A percentile compares a stretch with the other conserved stretches of the same genome.
Conservation (phyloP, 108 stramenopile species). For the Discostella stelligeroides region DNA sequence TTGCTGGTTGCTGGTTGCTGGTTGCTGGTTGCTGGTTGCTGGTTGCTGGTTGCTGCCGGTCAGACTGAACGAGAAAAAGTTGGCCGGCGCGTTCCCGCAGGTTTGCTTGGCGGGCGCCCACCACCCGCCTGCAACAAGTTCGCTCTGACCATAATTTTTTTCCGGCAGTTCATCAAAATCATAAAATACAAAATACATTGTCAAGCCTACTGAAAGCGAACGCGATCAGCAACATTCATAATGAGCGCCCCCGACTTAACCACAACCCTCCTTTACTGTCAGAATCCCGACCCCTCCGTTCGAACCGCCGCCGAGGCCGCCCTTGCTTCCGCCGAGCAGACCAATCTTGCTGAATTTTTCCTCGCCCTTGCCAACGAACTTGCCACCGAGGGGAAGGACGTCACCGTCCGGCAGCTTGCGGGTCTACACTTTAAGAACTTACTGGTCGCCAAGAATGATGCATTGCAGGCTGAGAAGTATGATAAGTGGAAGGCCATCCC, state of each 20-base stretch:
- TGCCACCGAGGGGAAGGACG: conserved; percentile 63
- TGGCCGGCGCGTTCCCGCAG: no score
- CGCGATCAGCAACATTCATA: background rate
- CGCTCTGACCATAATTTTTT: no score
- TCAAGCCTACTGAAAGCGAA: background rate
- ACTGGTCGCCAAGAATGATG: conserved; percentile 75
- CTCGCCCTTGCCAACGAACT: conserved; percentile 68
- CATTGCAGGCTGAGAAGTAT: conserved; percentile 60
- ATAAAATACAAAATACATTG: no score
- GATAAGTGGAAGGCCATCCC: conserved; percentile 73
- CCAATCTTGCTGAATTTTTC: conserved; percentile 52
- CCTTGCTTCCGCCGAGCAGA: conserved; percentile 45
- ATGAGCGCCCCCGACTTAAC: conserved; percentile 48
- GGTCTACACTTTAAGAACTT: conserved; percentile 89
- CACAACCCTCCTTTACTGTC: conserved; percentile 44
- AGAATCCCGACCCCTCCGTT: conserved; percentile 47
- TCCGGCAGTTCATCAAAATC: no score
- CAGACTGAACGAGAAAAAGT: no score
- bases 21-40: no score
- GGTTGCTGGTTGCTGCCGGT: no score
- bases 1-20: no score
- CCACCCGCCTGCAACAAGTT: no score
- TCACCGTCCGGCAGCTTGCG: conserved; percentile 74
- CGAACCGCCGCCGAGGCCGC: conserved; percentile 48
- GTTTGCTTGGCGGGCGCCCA: no score